Evolutionary conservation across 169 alveolate genomes (phyloP).

Genomic region (Eimeria necatrix): DNA sequence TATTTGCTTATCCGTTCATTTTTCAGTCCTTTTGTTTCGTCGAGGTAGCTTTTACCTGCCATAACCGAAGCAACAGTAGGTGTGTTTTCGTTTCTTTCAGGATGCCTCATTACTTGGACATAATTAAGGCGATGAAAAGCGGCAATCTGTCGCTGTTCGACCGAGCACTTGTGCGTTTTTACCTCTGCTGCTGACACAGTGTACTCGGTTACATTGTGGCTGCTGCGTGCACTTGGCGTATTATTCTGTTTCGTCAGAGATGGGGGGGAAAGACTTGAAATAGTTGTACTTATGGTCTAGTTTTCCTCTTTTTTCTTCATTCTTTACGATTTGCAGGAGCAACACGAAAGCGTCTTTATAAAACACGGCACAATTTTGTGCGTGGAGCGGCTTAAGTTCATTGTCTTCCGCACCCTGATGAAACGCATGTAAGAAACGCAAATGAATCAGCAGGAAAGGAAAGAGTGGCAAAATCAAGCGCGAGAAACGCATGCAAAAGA

Average conservation of each 20-base stretch:
- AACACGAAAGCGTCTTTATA: slow-evolving; percentile 83
- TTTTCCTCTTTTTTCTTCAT: not conserved
- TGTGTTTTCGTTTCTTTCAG: slow-evolving; percentile 12
- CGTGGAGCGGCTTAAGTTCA: slow-evolving; percentile 89
- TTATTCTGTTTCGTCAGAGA: too few relatives aligned
- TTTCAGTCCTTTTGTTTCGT: too few relatives aligned
- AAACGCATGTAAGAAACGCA: slow-evolving; percentile 83
- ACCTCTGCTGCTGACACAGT: not conserved
- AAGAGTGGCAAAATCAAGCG: too few relatives aligned
- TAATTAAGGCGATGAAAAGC: slow-evolving; percentile 85
- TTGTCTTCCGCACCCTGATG: slow-evolving; percentile 89
- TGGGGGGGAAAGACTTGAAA: too few relatives aligned
- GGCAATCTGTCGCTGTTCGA: slow-evolving; percentile 87
- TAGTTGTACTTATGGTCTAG: too few relatives aligned
- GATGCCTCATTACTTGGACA: slow-evolving; percentile 87
- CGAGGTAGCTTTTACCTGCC: not conserved
- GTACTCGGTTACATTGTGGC: too few relatives aligned
- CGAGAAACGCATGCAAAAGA: too few relatives aligned
- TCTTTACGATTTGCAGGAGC: slow-evolving; percentile 67
- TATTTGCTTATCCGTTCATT: not conserved
- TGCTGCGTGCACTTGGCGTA: too few relatives aligned
- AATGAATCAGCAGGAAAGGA: too few relatives aligned
- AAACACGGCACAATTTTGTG: slow-evolving; percentile 91
- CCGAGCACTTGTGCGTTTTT: slow-evolving; percentile 82
- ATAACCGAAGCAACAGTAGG: slow-evolving; percentile 76